Conservation (phyloP, 1,284 basidiomycete genomes). For the Cutaneotrichosporon sp. region DNA sequence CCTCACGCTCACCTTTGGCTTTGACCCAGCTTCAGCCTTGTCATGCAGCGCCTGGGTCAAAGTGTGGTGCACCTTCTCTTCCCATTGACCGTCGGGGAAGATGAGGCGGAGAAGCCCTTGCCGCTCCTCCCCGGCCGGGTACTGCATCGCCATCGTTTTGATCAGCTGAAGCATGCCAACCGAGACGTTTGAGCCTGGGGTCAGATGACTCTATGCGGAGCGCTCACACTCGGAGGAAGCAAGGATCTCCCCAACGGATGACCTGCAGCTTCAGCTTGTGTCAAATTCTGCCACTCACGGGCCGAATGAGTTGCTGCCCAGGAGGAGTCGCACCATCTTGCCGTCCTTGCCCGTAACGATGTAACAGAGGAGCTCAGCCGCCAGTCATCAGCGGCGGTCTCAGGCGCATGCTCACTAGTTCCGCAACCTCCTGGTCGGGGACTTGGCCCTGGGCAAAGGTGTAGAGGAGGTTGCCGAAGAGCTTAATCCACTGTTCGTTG, state of each 20-base stretch:
- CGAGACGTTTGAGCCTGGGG: neutral
- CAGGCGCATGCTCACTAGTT: neutral
- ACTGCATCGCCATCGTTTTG: neutral
- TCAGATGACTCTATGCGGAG: neutral
- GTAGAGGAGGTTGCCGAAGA: neutral
- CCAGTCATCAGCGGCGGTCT: neutral
- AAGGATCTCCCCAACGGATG: neutral
- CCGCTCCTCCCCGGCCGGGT: neutral
- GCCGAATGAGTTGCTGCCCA: neutral
- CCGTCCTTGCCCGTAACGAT: conserved; percentile 6
- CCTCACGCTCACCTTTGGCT: neutral
- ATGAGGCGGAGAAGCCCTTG: neutral
- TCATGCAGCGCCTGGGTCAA: neutral
- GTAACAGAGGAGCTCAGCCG: neutral
- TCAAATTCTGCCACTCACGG: neutral
- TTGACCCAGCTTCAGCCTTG: neutral
- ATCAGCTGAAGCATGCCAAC: neutral
- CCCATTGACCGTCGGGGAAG: neutral
- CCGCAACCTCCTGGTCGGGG: neutral
- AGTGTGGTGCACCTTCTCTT: neutral
- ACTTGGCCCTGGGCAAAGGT: neutral
- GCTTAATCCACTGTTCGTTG: neutral
- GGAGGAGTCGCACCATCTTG: conserved; percentile 9
- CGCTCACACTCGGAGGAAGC: neutral
- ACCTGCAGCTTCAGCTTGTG: neutral